Evolutionary conservation across 106 monocot species (phyloP), one percentile per base, ranked within the genome.

Genomic region (Gastrodia elata): DNA sequence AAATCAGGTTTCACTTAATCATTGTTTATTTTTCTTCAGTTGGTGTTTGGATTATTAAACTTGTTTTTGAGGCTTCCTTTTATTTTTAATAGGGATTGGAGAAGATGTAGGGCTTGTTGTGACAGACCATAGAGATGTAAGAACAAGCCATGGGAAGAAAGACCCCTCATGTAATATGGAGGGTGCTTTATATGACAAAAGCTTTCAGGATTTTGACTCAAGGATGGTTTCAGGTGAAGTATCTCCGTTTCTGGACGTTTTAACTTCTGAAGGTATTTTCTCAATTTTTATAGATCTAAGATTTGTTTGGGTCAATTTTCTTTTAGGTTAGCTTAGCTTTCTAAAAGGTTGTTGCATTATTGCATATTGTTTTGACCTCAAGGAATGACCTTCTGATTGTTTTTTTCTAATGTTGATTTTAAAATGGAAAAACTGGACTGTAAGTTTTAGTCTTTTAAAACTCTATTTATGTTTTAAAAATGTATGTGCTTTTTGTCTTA

Each of bases 71-170:
- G 34, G 3, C 27, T 7, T 72, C 10, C 26, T 40, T 68, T 16
- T 71, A 42, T 56, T 59, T n/a, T 70, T 64, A 64, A 59, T 65
- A 90, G 93, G 81, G 22, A 77, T 42, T 77, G 77, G 76, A 71
- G 84, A 89, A 68, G 82, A 85, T 78, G 55, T 71, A 10, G 58
- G 73, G 38, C 75, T 64, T 78, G 38, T 28, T 78, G 20, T 52
- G 39, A 86, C 78, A 75, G 87, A 82, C 75, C 55, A 40, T 61
- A 81, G 59, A 59, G 83, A 83, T 61, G 82, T 75, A 20, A 71
- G 18, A 15, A 35, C 43, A 73, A 78, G 70, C 30, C 77, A 72
- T 75, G 9, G 64, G n/a, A 81, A 74, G 72, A 77, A 65, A 68
- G 68, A 70, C 0, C 30, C 64, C 49, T 76, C 75, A 8, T 20